Percentiles rank a stretch among this genome's conserved stretches.
Evolutionary conservation across 1,139 yeast genomes (phyloP).

Genomic region (Debaryomycetaceae sp.): DNA sequence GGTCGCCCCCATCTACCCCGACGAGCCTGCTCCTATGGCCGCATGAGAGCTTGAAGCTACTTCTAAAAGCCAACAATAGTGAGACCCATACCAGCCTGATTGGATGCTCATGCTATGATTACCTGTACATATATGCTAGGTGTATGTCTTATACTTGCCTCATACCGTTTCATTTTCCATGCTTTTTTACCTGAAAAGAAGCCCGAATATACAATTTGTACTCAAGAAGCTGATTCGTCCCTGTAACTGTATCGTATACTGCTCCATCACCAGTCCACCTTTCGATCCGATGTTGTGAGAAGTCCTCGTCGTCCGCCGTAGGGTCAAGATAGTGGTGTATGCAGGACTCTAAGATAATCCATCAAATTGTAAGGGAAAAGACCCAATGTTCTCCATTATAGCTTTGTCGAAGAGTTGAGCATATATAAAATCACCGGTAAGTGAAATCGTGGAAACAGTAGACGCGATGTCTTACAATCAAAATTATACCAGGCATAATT

Average conservation of each 20-base stretch:
- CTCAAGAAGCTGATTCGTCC: too few relatives aligned
- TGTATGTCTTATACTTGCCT: background rate
- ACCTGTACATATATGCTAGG: background rate
- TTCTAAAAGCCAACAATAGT: background rate
- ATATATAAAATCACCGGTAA: too few relatives aligned
- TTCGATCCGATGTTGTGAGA: too few relatives aligned
- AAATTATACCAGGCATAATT: conserved; percentile 36
- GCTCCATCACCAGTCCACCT: too few relatives aligned
- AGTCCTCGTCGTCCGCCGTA: background rate
- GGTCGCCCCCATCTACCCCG: conserved; percentile 72
- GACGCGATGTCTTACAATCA: conserved; percentile 16
- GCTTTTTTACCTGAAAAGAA: too few relatives aligned
- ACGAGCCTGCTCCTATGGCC: conserved; percentile 48
- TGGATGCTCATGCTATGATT: background rate
- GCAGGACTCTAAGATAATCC: background rate
- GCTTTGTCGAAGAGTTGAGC: too few relatives aligned
- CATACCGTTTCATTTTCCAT: too few relatives aligned
- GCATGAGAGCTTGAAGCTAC: conserved; percentile 24
- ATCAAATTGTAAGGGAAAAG: background rate
- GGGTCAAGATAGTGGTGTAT: background rate
- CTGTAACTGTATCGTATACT: too few relatives aligned
- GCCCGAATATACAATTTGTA: too few relatives aligned
- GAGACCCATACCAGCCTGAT: background rate
- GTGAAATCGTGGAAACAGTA: too few relatives aligned
- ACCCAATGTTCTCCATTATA: background rate